Evolutionary conservation across 805 yeast genomes (phyloP).

Genomic region (Candida fluviatilis): DNA sequence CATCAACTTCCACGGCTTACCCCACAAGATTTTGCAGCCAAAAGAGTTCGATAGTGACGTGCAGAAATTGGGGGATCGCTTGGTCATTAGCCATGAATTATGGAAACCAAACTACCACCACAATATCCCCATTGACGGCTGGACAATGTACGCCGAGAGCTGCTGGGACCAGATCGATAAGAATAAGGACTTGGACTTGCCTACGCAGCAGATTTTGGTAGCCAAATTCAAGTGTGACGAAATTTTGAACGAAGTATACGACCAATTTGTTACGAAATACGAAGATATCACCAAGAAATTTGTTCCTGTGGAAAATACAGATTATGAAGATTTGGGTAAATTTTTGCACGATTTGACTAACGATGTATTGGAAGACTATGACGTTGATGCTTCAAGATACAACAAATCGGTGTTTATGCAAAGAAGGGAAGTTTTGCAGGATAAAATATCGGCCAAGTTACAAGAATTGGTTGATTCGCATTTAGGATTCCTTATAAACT

Average conservation of each 20-base stretch:
- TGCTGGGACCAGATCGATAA: constrained; percentile 93
- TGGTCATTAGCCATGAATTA: constrained; percentile 39
- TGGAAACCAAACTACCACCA: constrained; percentile 77
- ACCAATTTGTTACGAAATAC: constrained; percentile 23
- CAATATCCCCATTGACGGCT: constrained; percentile 88
- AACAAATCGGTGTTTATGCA: constrained; percentile 60
- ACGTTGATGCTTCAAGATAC: constrained; percentile 73
- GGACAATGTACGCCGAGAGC: constrained; percentile 86
- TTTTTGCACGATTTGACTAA: constrained; percentile 41
- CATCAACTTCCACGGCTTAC: constrained; percentile 70
- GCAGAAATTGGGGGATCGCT: constrained; percentile 56
- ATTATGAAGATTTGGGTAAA: constrained; percentile 45
- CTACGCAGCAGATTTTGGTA: constrained; percentile 93
- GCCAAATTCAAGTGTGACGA: constrained; percentile 95
- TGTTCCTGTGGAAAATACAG: constrained; percentile 18
- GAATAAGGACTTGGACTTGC: constrained; percentile 91
- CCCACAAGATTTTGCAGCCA: constrained; percentile 81
- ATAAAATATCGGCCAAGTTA: constrained; percentile 28
- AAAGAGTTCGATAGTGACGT: constrained; percentile 66
- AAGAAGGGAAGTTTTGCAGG: constrained; percentile 49
- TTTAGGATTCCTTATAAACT: constrained; percentile 14
- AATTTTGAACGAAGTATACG: constrained; percentile 45
- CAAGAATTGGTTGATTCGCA: constrained; percentile 35
- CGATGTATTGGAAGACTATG: constrained; percentile 52
- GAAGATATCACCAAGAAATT: constrained; percentile 9